Percentiles rank a stretch among this genome's conserved stretches.
phyloP scores from a whole-genome alignment of 768 basidiomycete genomes.

The Tricholoma matsutake region DNA sequence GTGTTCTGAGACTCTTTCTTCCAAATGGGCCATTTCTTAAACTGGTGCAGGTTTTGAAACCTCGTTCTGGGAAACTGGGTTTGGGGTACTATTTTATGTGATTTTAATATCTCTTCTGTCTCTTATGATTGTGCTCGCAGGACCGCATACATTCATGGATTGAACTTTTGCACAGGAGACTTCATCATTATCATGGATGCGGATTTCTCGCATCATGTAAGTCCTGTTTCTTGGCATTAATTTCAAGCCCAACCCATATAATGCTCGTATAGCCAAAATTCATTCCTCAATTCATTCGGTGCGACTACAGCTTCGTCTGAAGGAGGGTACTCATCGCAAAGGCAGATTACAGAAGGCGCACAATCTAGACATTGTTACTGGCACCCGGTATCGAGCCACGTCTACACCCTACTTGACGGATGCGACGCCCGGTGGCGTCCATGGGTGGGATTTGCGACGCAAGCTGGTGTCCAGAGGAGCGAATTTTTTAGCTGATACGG shows the following conservation, averaged over 20 bases:
- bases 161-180: slow-evolving; percentile 86
- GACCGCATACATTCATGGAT: slow-evolving; percentile 89
- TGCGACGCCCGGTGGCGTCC: slow-evolving; percentile 78
- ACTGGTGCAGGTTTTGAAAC: slow-evolving; percentile 62
- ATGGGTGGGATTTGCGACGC: slow-evolving; percentile 90
- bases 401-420: slow-evolving; percentile 53
- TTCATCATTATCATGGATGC: slow-evolving; percentile 98
- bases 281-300: slow-evolving; percentile 90
- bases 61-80: slow-evolving; percentile 87
- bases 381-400: slow-evolving; percentile 77
- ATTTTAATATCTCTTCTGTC: neutral
- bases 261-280: slow-evolving; percentile 72
- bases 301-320: slow-evolving; percentile 10
- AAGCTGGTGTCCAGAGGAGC: slow-evolving; percentile 88
- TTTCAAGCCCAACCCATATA: neutral
- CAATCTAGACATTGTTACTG: slow-evolving; percentile 91
- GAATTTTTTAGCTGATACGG: slow-evolving; percentile 86
- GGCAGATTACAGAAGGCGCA: slow-evolving; percentile 77
- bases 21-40: neutral
- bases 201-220: slow-evolving; percentile 91
- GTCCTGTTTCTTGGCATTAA: slow-evolving; percentile 22
- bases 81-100: slow-evolving; percentile 59
- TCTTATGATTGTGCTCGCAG: slow-evolving; percentile 35
- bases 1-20: slow-evolving; percentile 14
- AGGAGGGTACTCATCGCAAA: neutral